Evolutionary conservation across 441 rosid genomes (phyloP).

Genomic region (Breynia disticha): DNA sequence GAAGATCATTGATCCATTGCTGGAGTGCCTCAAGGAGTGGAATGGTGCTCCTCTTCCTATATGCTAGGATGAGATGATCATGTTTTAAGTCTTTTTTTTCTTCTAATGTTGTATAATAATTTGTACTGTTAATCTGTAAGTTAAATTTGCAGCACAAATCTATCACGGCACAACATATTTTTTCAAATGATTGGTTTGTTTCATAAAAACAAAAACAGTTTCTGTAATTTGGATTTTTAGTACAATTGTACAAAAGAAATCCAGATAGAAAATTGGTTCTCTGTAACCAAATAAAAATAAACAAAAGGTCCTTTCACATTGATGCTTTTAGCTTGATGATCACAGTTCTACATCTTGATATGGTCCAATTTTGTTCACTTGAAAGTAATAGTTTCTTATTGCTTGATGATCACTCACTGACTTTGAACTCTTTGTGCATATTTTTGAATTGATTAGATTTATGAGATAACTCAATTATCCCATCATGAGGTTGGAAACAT

Average conservation of each 20-base stretch:
- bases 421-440: no score
- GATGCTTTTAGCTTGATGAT: no score
- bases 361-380: no score
- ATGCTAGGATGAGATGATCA: constrained; percentile 26
- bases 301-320: neutral
- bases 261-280: neutral
- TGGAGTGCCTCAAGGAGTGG: constrained; percentile 56
- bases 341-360: no score
- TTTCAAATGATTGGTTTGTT: constrained; percentile 3
- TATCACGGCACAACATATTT: neutral
- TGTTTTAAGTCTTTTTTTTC: neutral
- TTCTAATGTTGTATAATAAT: neutral
- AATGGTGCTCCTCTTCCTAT: constrained; percentile 60
- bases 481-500: no score
- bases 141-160: constrained; percentile 2
- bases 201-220: neutral
- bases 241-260: neutral
- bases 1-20: constrained; percentile 48
- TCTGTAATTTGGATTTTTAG: constrained; percentile 2
- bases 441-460: no score
- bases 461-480: no score
- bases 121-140: neutral
- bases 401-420: no score
- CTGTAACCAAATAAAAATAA: no score
- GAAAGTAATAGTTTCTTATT: no score